Conservation (phyloP, 2,329 filamentous ascomycete genomes). For the Trichoderma guizhouense region DNA sequence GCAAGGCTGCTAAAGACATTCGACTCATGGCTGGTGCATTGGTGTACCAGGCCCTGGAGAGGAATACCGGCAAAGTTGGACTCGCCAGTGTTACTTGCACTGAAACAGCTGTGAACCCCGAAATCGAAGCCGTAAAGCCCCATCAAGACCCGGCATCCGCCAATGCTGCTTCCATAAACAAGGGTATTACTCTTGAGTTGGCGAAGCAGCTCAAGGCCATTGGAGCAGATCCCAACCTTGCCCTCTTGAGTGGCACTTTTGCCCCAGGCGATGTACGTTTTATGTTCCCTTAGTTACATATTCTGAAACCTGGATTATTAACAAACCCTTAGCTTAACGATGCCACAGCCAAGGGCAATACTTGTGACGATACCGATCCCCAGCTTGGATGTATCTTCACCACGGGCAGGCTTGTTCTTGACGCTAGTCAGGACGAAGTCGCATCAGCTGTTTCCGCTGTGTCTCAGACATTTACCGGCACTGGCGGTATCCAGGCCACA, state of each 20-base stretch:
- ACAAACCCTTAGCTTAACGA: neutral
- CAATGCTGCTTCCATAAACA: neutral
- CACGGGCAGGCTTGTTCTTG: neutral
- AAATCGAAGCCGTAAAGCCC: neutral
- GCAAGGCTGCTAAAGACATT: neutral
- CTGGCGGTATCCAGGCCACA: neutral
- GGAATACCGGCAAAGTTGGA: neutral
- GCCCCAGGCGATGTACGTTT: neutral
- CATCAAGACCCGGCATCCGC: neutral
- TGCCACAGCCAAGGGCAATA: neutral
- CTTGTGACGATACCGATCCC: neutral
- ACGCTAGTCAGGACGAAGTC: neutral
- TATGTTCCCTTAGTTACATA: neutral
- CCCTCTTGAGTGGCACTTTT: neutral
- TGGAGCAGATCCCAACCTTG: neutral
- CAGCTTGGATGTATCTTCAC: neutral
- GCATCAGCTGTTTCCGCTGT: neutral
- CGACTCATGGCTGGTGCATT: neutral
- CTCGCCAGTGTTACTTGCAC: neutral
- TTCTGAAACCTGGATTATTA: neutral
- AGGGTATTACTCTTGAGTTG: neutral
- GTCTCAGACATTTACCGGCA: neutral
- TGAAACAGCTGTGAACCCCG: neutral
- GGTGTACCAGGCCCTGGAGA: neutral
- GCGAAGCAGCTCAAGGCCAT: neutral